Base-by-base conservation (phyloP, 1,284 basidiomycete species). In the Melampsora americana region DNA sequence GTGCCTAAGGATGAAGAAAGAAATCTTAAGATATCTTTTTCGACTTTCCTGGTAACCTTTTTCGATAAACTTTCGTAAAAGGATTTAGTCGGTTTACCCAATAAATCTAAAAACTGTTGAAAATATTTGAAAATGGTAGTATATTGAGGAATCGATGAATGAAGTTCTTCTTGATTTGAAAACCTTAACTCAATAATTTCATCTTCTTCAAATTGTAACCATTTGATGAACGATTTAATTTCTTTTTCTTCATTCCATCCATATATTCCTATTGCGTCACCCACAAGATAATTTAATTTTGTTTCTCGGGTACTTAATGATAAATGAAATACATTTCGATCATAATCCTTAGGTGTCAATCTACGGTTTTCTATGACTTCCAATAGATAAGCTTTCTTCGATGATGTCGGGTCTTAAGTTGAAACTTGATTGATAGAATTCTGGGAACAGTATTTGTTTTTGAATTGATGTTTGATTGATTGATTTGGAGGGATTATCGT, bases 291-390 rank as follows among this genome's bases (percentile, higher is more conserved):
- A 84, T 91, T 93, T 79, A 99, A 88, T 11, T 93, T 94, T 20
- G 96, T 99, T 60, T 92, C 92, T 66, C 87, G 85, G 12, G 93
- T 94, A 83, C 94, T 89, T 83, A 99, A 93, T 86, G 98, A 95
- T 82, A 99, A 88, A 85, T 99, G 95, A 87, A 99, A 99, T 77
- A 99, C 93, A 84, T 99, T 98, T 79, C 96, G 92, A 84, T 98
- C 92, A 84, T 99, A 99, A 79, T 95, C 92, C 79, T 88, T 84
- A 48, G 96, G 96, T 0, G 95, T 99, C 71, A 99, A 88, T 44
- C 95, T 92, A 69, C 90, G 89, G 85, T 98, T 98, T 84, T 97
- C 95, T 7, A 90, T 89, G 82, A 95, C 95, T 23, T 90, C 94
- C 78, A 98, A 90, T 78, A 98, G 89, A 88, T 88, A 98, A 44